Conservation (phyloP, 768 basidiomycete genomes). For the Amanita pseudoporphyria region DNA sequence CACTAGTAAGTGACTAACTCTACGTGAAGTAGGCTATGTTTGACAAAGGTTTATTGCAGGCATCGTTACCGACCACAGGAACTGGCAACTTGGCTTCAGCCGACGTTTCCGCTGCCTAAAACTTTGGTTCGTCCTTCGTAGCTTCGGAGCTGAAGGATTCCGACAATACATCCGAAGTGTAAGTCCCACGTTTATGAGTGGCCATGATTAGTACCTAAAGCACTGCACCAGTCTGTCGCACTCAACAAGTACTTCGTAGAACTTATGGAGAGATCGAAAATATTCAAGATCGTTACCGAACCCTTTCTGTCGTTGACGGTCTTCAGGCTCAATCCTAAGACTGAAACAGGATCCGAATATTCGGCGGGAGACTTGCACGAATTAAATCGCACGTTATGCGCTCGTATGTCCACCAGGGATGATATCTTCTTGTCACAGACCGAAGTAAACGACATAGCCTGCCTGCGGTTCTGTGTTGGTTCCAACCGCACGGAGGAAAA, state of each 20-base stretch:
- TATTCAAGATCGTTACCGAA: slow-evolving; percentile 56
- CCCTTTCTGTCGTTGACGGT: slow-evolving; percentile 70
- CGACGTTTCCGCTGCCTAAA: slow-evolving; percentile 86
- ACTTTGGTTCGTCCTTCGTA: slow-evolving; percentile 85
- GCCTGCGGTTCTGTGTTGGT: slow-evolving; percentile 73
- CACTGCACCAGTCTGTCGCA: slow-evolving; percentile 47
- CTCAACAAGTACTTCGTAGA: slow-evolving; percentile 51
- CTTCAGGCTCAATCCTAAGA: slow-evolving; percentile 49
- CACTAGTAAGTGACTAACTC: slow-evolving; percentile 33
- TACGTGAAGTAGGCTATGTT: neutral
- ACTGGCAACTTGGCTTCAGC: slow-evolving; percentile 81
- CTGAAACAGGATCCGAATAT: slow-evolving; percentile 8
- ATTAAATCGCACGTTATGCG: slow-evolving; percentile 58
- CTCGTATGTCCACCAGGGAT: slow-evolving; percentile 42
- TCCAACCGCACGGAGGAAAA: slow-evolving; percentile 51
- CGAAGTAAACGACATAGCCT: slow-evolving; percentile 58
- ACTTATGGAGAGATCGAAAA: slow-evolving; percentile 38
- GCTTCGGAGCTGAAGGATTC: slow-evolving; percentile 76
- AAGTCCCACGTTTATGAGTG: slow-evolving; percentile 13
- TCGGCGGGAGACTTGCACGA: slow-evolving; percentile 39
- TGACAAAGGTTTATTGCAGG: slow-evolving; percentile 26
- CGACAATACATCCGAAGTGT: slow-evolving; percentile 64
- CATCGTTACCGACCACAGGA: slow-evolving; percentile 78
- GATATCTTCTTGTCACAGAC: slow-evolving; percentile 78
- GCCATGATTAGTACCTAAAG: too few relatives aligned